Evolutionary conservation across 352 stramenopile genomes (phyloP), one percentile per base, ranked within the genome.

Genomic region (Hyphochytrium catenoides): DNA sequence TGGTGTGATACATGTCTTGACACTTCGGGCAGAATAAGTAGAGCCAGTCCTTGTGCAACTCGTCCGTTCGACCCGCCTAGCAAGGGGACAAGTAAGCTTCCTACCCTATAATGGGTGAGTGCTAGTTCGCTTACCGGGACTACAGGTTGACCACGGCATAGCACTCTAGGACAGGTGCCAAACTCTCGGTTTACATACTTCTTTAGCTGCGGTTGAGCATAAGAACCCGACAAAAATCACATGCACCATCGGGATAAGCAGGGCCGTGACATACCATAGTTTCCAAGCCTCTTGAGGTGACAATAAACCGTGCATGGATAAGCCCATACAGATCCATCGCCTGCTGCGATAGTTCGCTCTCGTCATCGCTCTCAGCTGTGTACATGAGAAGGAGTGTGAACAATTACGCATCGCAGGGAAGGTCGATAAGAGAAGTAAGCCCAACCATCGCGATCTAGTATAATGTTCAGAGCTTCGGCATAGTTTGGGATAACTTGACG

Each of bases 11-110:
- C 36, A 85, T 42, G 45, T 85, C 70, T 46, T 66, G 58, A 44
- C 70, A 85, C 43, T 82, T 85, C 34, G 71, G 71, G 44, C 71
- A 88, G 33, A 79, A 86, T 4, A 88, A 63, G 52, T 84, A 84
- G 62, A 86, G 78, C 41, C 83, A 68, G 2, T 67, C 79, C 49
- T 83, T 82, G 42, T 81, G 78, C 48, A 62, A 79, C 43, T 86
- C 69, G 26, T 86, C 71, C 20, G 83, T 66, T 25, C 83, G 59
- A 29, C 71, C 71, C 21, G 70, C 67, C 65, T 78, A 42, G 24
- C 15, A 14, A 7, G 38, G 36, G 14, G 26, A 37, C 14, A 7
- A 15, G 12, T n/a, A 15, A 2, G 23, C n/a, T n/a, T n/a, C n/a
- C n/a, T n/a, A n/a, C n/a, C n/a, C n/a, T n/a, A n/a, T n/a, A n/a